Conservation (phyloP, 78 protist genomes). For the Capsaspora owczarzaki region DNA sequence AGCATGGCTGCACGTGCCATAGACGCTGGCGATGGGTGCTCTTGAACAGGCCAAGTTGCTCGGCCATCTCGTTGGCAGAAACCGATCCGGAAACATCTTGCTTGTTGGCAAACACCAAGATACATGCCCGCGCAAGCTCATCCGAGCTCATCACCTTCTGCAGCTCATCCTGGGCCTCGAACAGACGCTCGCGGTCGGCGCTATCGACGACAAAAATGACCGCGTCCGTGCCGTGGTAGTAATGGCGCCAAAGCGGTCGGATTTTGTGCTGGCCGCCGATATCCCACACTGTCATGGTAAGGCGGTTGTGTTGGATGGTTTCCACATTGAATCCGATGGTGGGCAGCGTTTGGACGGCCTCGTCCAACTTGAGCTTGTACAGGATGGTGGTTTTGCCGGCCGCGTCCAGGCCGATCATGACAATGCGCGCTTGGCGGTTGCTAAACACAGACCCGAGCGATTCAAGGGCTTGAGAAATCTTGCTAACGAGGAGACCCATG, state of each 20-base stretch:
- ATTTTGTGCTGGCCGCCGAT: conserved; percentile 69
- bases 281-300: conserved; percentile 69
- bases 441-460: no score
- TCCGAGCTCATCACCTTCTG: background rate
- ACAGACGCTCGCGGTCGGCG: conserved; percentile 56
- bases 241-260: conserved; percentile 72
- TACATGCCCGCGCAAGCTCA: no score
- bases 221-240: conserved; percentile 50
- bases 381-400: conserved; percentile 78
- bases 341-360: conserved; percentile 31
- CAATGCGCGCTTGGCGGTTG: no score
- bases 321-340: conserved; percentile 71
- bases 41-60: no score
- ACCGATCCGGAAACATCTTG: no score
- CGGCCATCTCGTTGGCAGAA: no score
- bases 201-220: conserved; percentile 76
- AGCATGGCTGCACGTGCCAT: no score
- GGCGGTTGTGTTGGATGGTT: conserved; percentile 24
- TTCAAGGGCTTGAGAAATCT: no score
- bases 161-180: conserved; percentile 76
- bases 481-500: no score
- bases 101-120: no score
- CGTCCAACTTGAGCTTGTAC: conserved; percentile 52
- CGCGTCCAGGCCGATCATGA: conserved; percentile 70
- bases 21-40: no score